Conservation (phyloP, 1,284 basidiomycete genomes). For the Pyrrhoderma noxium region DNA sequence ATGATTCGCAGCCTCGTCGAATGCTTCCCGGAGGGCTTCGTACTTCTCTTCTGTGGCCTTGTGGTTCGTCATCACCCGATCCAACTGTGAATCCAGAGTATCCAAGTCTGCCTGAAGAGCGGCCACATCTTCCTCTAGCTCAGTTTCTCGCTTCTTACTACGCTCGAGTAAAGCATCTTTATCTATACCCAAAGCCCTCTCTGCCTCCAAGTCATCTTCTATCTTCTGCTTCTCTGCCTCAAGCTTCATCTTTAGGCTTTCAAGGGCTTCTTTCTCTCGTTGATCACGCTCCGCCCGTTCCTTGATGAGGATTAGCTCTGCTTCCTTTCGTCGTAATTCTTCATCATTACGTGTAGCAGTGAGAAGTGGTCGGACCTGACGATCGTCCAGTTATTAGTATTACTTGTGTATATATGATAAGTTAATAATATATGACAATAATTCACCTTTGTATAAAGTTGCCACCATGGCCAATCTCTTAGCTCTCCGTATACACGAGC, state of each 20-base stretch:
- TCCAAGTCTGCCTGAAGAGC: slow-evolving; percentile 82
- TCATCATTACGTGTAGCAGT: slow-evolving; percentile 92
- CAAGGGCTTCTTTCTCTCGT: slow-evolving; percentile 70
- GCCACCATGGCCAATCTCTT: slow-evolving; percentile 99
- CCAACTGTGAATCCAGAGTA: slow-evolving; percentile 79
- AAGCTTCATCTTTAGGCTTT: slow-evolving; percentile 71
- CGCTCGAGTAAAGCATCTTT: slow-evolving; percentile 83
- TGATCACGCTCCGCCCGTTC: slow-evolving; percentile 85
- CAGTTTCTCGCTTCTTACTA: slow-evolving; percentile 77
- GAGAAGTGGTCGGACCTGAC: slow-evolving; percentile 80
- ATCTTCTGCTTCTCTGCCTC: slow-evolving; percentile 79
- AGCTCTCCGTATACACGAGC: slow-evolving; percentile 87
- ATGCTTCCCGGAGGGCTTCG: slow-evolving; percentile 60
- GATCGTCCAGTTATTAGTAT: slow-evolving; percentile 14
- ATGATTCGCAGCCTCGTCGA: slow-evolving; percentile 80
- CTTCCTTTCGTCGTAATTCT: slow-evolving; percentile 83
- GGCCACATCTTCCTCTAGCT: slow-evolving; percentile 80
- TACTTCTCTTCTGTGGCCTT: slow-evolving; percentile 76
- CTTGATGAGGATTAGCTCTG: slow-evolving; percentile 75
- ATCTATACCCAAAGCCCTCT: slow-evolving; percentile 74
- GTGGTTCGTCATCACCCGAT: slow-evolving; percentile 69
- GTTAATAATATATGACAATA: neutral
- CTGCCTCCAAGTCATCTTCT: slow-evolving; percentile 76
- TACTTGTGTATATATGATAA: no score
- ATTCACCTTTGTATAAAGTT: slow-evolving; percentile 83